Percentiles rank a stretch among this genome's conserved stretches.
Conservation (phyloP, 345 rosid species). For the Eucalyptus globulus region DNA sequence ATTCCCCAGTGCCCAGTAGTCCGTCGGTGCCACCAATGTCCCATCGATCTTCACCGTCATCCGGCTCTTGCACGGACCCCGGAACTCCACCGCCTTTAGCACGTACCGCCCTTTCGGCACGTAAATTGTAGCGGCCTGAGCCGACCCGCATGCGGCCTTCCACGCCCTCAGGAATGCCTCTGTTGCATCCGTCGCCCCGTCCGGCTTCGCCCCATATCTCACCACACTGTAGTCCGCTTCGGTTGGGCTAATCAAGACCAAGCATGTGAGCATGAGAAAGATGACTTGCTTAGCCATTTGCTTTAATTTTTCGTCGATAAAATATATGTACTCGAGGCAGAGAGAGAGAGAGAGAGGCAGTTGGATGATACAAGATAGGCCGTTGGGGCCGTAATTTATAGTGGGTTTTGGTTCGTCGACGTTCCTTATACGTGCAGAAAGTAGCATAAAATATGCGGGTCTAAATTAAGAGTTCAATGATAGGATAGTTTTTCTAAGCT, state of each 20-base stretch:
- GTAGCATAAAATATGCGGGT: not conserved
- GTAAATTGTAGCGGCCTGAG: constrained; percentile 9
- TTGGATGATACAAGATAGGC: not conserved
- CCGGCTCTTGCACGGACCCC: constrained; percentile 54
- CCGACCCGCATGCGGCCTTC: constrained; percentile 39
- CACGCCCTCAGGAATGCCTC: constrained; percentile 38
- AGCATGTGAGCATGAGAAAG: not conserved
- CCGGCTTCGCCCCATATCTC: constrained; percentile 49
- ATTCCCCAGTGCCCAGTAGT: constrained; percentile 29
- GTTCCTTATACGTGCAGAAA: not conserved
- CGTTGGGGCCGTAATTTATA: not conserved
- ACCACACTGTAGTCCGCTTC: constrained; percentile 19
- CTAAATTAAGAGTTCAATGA: not conserved
- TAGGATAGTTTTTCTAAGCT: not conserved
- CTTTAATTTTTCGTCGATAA: not conserved
- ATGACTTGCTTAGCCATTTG: not conserved
- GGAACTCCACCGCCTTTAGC: constrained; percentile 18
- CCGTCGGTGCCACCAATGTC: constrained; percentile 46
- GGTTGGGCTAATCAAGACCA: not conserved
- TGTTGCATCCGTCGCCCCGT: constrained; percentile 43
- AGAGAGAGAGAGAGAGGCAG: not conserved
- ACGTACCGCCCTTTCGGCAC: constrained; percentile 40
- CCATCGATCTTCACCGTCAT: constrained; percentile 30
- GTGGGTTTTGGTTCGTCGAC: not conserved
- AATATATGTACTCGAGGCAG: not conserved